These are phyloP conservation scores for Daedaleopsis nitida DNA, from an alignment of 768 basidiomycete species.

Conservation along the genomic window DNA sequence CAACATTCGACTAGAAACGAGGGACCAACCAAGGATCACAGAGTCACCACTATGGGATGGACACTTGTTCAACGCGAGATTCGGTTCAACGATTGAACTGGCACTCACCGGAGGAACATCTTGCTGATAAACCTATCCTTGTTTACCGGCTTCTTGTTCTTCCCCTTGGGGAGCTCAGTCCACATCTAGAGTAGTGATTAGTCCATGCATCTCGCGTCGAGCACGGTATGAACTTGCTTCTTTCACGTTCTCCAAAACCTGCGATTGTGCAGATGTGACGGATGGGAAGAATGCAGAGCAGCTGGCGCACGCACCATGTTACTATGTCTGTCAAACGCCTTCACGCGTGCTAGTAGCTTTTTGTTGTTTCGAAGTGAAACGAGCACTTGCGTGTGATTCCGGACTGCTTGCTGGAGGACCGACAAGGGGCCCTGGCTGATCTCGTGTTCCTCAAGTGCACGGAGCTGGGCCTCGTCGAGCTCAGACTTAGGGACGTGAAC, in stretches of 20 bases:
- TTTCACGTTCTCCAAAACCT: conserved; percentile 98
- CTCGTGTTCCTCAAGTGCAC: conserved; percentile 96
- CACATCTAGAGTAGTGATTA: conserved; percentile 73
- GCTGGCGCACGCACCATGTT: conserved; percentile 77
- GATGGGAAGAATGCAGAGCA: background rate
- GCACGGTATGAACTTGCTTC: conserved; percentile 58
- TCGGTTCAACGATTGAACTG: no score
- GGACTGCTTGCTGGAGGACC: conserved; percentile 94
- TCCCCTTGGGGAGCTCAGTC: conserved; percentile 97
- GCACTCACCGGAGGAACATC: conserved; percentile 87
- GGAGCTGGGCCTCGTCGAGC: conserved; percentile 94
- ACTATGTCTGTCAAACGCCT: conserved; percentile 98
- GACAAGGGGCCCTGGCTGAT: conserved; percentile 98
- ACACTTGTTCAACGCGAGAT: conserved; percentile 14
- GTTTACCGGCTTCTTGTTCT: conserved; percentile 98
- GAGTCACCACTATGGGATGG: conserved; percentile 78
- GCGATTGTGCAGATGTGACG: conserved; percentile 15
- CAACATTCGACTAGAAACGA: conserved; percentile 17
- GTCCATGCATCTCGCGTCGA: background rate
- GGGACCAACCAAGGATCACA: conserved; percentile 88
- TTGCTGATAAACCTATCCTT: conserved; percentile 99
- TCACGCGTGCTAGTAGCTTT: conserved; percentile 92
- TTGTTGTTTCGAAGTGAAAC: conserved; percentile 98
- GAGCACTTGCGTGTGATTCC: conserved; percentile 96
- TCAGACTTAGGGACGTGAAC: conserved; percentile 96